A percentile compares a stretch with the other conserved stretches of the same genome.
Conservation (phyloP, 2,329 filamentous ascomycete genomes). For the Fonsecaea nubica region DNA sequence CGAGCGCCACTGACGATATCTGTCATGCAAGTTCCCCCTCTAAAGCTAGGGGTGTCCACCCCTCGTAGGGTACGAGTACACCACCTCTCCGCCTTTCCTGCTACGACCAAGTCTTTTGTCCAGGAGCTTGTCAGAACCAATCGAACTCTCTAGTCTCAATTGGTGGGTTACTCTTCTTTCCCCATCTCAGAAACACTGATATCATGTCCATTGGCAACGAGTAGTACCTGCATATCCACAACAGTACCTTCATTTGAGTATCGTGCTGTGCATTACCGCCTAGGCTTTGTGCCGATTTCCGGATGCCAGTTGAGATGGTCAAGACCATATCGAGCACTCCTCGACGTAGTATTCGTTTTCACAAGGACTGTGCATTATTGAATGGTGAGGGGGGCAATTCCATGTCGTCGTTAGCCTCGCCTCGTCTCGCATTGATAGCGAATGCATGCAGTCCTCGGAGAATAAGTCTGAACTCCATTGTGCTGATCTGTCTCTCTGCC, state of each 20-base stretch:
- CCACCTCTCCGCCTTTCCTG: not conserved
- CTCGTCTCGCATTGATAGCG: not conserved
- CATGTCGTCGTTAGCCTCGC: conserved; percentile 7
- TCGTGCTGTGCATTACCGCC: not conserved
- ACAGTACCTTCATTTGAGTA: not conserved
- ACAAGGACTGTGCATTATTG: conserved; percentile 5
- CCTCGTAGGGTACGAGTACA: not conserved
- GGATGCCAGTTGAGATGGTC: not conserved
- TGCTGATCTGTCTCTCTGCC: conserved; percentile 20
- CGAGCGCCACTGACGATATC: conserved; percentile 25
- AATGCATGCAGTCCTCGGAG: conserved; percentile 13
- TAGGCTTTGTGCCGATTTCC: conserved; percentile 23
- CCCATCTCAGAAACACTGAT: conserved; percentile 2
- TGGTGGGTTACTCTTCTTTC: not conserved
- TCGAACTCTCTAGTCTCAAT: not conserved
- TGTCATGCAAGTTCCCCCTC: conserved; percentile 9
- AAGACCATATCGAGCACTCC: not conserved
- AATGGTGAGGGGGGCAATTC: not conserved
- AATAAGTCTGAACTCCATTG: conserved; percentile 11
- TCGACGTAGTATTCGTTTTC: not conserved
- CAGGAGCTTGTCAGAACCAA: conserved; percentile 1
- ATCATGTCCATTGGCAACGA: not conserved
- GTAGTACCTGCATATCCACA: not conserved
- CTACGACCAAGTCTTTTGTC: not conserved
- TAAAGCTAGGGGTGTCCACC: not conserved